Evolutionary conservation across 257 asterid genomes (phyloP), one percentile per base, ranked within the genome.

Genomic region (Lantana camara): DNA sequence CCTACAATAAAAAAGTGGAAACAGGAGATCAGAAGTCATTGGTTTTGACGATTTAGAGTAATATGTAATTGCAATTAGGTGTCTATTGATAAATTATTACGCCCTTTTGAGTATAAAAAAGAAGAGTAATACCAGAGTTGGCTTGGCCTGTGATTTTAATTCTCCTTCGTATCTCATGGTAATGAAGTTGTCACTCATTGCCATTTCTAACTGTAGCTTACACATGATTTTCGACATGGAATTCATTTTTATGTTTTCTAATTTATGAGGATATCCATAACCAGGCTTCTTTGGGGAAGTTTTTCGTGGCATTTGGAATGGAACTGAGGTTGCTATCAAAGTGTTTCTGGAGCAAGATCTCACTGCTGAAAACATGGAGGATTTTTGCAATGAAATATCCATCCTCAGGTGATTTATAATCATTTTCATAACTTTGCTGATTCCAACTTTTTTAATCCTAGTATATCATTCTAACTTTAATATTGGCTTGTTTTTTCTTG

Each of bases 281-380:
- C 37, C 70, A 94, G 99, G 99, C 40, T 94, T 94, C 76, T 94
- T 94, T 71, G 99, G 99, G 40, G 99, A 94, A 80, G 99, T 94
- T 73, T 94, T 94, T 62, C 96, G 96, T 63, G 99, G 99, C 70
- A 67, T 77, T 73, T 94, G 99, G 99, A 90, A 94, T 75, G 99
- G 99, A 50, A 90, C 96, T 41, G 96, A 90, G 68, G 99, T 94
- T 73, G 99, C 99, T 42, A 82, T 94, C 71, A 94, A 94, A 82
- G 92, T 90, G 72, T 94, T 94, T 75, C 69, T 94, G 82, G 99
- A 90, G 85, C 99, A 94, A 82, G 99, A 94, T 73, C 95, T 94
- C 70, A 94, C 96, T 54, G 95, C 90, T 49, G 99, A 94, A 83
- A 94, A 94, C 66, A 94, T 94, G 97, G 97, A 90, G 83, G 99